Evolutionary conservation across 73 alveolate species (phyloP), one percentile per base, ranked within the genome.

Genomic region (Symbiodinium natans): DNA sequence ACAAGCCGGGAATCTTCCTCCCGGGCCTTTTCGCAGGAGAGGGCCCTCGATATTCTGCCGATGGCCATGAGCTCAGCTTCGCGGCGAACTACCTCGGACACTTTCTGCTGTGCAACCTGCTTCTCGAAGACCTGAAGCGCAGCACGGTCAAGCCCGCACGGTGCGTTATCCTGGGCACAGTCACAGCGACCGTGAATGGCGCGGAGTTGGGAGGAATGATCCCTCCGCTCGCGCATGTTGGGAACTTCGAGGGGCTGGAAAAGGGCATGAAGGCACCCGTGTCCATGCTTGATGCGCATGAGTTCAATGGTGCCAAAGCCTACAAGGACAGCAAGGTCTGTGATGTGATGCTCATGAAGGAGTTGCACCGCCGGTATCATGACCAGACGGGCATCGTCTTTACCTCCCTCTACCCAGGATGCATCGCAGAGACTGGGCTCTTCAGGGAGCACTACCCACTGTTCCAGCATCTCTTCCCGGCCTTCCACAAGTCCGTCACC

Each of bases 241-340:
- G 96, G 41, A 33, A 42, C 74, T n/a, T 82, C 68, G 90, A 82
- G 63, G 90, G 90, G 38, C 29, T 82, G 90, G 86, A 77, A 36
- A 38, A 33, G 41, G 86, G 86, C n/a, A 77, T 77, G 86, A 77
- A 77, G 86, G 98, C 98, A 19, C 98, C 98, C 0, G 90, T 92
- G 82, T 68, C 98, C 41, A 92, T 92, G 98, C 88, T 92, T 48
- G 98, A 92, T 21, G 98, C 90, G 31, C 80, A 82, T 0, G 90
- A 54, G 87, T 92, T 92, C 31, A 74, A 92, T 31, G 98, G 98
- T 13, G 98, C 98, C 33, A 92, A 92, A 90, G 97, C 97, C 2
- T 90, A 90, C 82, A 90, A 90, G 83, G 97, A 90, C 97, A 90
- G 97, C 97, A 90, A 90, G 97, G 97, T 90, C 77, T 63, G 88